Percentiles rank a stretch among this genome's conserved stretches.
phyloP scores from a whole-genome alignment of 2,329 filamentous ascomycete genomes.

The Penicillium sp. region DNA sequence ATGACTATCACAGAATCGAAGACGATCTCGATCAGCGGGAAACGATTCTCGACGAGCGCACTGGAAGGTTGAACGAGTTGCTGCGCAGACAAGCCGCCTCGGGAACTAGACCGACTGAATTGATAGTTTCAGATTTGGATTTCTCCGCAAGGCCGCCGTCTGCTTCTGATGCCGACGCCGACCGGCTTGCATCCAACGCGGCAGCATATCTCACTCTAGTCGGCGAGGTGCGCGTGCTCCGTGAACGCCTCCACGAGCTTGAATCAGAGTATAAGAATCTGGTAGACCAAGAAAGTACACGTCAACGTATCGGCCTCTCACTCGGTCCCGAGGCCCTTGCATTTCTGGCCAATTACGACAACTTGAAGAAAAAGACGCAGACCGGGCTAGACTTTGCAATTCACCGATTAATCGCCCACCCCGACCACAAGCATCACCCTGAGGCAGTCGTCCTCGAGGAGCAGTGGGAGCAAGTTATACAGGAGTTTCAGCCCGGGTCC shows the following conservation, averaged over 20 bases:
- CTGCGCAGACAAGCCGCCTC: constrained; percentile 6
- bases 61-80: constrained; percentile 20
- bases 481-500: constrained; percentile 6
- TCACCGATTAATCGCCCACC: neutral
- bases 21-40: constrained; percentile 34
- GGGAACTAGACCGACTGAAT: neutral
- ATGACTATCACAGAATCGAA: constrained; percentile 31
- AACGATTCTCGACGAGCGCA: constrained; percentile 27
- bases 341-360: constrained; percentile 31
- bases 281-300: constrained; percentile 20
- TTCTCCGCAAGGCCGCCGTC: no score
- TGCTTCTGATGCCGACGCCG: neutral
- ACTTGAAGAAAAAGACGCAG: constrained; percentile 25
- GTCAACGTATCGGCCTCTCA: constrained; percentile 14
- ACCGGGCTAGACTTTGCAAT: constrained; percentile 27
- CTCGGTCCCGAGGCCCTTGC: constrained; percentile 30
- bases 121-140: neutral
- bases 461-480: constrained; percentile 5
- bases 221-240: constrained; percentile 30
- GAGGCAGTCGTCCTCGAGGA: neutral
- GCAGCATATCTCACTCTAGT: constrained; percentile 28
- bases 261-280: constrained; percentile 24
- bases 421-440: constrained; percentile 5
- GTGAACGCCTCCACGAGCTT: constrained; percentile 28
- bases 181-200: constrained; percentile 17